A percentile compares a stretch with the other conserved stretches of the same genome.
Evolutionary conservation across 345 rosid species (phyloP).

Genomic region (Hevea brasiliensis): DNA sequence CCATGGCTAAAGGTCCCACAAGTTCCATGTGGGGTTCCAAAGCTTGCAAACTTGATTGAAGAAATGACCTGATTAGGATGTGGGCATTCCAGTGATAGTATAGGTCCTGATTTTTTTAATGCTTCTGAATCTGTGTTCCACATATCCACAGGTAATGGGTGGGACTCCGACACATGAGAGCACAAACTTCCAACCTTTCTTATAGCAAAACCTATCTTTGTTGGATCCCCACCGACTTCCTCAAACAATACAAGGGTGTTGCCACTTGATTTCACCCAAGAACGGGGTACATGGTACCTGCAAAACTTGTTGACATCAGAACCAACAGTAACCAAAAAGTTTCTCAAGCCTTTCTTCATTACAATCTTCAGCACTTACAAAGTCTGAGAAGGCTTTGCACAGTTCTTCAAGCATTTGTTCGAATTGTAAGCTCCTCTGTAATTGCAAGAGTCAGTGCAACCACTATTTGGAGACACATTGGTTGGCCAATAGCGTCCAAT

Average conservation of each 20-base stretch:
- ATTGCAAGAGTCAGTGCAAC: conserved; percentile 66
- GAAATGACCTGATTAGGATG: conserved; percentile 68
- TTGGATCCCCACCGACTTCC: conserved; percentile 89
- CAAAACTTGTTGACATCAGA: conserved; percentile 17
- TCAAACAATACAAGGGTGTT: conserved; percentile 83
- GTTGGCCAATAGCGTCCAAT: conserved; percentile 96
- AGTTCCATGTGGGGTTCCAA: conserved; percentile 75
- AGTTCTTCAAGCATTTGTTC: conserved; percentile 75
- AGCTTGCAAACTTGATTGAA: conserved; percentile 76
- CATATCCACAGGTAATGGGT: conserved; percentile 65
- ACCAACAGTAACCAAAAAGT: conserved; percentile 2
- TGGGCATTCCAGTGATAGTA: conserved; percentile 56
- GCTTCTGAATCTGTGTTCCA: conserved; percentile 60
- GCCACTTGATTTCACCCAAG: conserved; percentile 71
- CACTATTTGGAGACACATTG: conserved; percentile 43
- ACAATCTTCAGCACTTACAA: conserved; percentile 51
- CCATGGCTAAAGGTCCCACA: conserved; percentile 79
- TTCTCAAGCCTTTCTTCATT: neutral
- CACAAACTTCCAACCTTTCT: conserved; percentile 55
- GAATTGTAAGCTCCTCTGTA: conserved; percentile 73
- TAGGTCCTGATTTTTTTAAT: conserved; percentile 41
- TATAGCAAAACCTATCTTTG: conserved; percentile 55
- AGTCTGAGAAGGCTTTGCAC: conserved; percentile 84
- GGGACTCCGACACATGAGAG: conserved; percentile 66
- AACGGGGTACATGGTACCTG: conserved; percentile 92